Evolutionary conservation across 2,329 filamentous ascomycete genomes (phyloP).

Genomic region (Thermochaetoides dissita): DNA sequence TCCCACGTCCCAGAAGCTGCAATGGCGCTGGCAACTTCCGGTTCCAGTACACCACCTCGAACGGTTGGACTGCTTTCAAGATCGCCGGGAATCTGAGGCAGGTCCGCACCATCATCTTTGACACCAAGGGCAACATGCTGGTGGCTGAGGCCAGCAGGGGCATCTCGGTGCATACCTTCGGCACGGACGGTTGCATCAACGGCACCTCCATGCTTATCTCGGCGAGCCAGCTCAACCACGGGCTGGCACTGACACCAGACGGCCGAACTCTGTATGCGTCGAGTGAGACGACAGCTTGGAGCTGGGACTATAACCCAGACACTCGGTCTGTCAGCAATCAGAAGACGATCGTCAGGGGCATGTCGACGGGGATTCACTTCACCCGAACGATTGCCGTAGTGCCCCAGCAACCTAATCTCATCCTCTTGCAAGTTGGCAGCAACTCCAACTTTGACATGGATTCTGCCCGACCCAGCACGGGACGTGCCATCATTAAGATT

Average conservation of each 20-base stretch:
- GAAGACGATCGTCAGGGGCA: conserved; percentile 25
- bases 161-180: conserved; percentile 27
- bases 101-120: conserved; percentile 24
- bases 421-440: conserved; percentile 26
- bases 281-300: conserved; percentile 30
- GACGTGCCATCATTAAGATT: conserved; percentile 28
- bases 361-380: conserved; percentile 27
- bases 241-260: conserved; percentile 25
- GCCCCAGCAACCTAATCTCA: conserved; percentile 22
- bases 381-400: conserved; percentile 25
- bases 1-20: conserved; percentile 23
- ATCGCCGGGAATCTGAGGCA: conserved; percentile 23
- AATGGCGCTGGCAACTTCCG: conserved; percentile 21
- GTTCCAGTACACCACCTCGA: conserved; percentile 21
- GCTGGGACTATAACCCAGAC: conserved; percentile 42
- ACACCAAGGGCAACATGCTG: conserved; percentile 24
- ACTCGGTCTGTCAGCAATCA: conserved; percentile 31
- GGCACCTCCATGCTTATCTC: conserved; percentile 24
- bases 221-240: conserved; percentile 25
- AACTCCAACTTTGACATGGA: conserved; percentile 26
- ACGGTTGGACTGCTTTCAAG: conserved; percentile 26
- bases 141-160: conserved; percentile 24
- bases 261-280: conserved; percentile 26
- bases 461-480: conserved; percentile 20
- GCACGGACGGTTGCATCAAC: conserved; percentile 26